Conservation (phyloP, 2,329 filamentous ascomycete species). For the Madurella mycetomatis region DNA sequence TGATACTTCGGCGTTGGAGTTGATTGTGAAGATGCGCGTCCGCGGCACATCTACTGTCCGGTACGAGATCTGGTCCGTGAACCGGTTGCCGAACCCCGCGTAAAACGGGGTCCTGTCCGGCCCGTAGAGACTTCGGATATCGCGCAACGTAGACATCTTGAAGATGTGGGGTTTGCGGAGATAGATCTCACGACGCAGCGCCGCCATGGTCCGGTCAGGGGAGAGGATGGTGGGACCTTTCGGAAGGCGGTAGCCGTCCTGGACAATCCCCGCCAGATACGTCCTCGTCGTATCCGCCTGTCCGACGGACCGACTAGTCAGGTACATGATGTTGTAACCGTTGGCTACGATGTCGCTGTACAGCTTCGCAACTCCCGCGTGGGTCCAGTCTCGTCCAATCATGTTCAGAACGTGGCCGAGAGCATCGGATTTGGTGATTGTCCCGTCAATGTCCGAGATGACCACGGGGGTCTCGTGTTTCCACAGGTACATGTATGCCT, state of each 20-base stretch:
- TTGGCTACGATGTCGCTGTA: conserved; percentile 95
- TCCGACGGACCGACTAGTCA: conserved; percentile 89
- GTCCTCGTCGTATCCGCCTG: conserved; percentile 86
- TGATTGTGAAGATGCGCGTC: conserved; percentile 93
- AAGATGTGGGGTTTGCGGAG: conserved; percentile 96
- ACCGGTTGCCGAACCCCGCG: conserved; percentile 91
- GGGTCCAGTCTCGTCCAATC: conserved; percentile 97
- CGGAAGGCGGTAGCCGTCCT: conserved; percentile 81
- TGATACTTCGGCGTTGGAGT: conserved; percentile 92
- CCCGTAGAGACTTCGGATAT: conserved; percentile 86
- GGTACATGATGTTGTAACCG: conserved; percentile 98
- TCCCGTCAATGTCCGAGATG: conserved; percentile 97
- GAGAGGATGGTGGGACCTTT: conserved; percentile 92
- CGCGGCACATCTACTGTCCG: conserved; percentile 92
- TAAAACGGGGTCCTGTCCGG: conserved; percentile 80
- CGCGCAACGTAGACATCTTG: conserved; percentile 96
- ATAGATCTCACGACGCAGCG: conserved; percentile 86
- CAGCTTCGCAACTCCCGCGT: conserved; percentile 91
- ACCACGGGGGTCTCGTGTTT: conserved; percentile 86
- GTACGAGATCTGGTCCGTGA: conserved; percentile 95
- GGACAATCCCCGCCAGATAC: conserved; percentile 83
- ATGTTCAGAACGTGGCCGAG: conserved; percentile 92
- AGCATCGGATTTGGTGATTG: conserved; percentile 96
- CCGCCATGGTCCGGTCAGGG: conserved; percentile 91
- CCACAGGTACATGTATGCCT: conserved; percentile 92